Evolutionary conservation across 2,329 filamentous ascomycete genomes (phyloP).

Genomic region (Colletotrichum sp.): DNA sequence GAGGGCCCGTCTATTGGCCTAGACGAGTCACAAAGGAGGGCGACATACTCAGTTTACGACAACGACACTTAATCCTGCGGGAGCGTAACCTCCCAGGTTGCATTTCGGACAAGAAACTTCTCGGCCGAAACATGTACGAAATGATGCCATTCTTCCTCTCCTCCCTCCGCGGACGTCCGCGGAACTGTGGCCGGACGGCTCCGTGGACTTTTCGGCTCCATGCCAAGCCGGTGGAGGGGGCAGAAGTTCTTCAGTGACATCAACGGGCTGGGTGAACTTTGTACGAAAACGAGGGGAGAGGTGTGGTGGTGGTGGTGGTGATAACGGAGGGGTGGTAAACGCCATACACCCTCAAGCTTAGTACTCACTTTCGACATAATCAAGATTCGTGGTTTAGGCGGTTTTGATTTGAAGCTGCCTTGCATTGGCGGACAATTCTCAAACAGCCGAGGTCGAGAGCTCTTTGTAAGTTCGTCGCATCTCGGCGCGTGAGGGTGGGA

Average conservation of each 20-base stretch:
- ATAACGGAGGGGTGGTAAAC: neutral
- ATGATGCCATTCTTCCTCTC: neutral
- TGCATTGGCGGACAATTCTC: neutral
- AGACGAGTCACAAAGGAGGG: neutral
- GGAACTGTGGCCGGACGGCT: neutral
- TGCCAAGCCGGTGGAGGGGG: neutral
- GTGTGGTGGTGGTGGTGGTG: neutral
- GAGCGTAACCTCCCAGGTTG: neutral
- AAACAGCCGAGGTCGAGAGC: neutral
- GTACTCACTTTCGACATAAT: neutral
- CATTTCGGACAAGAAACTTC: neutral
- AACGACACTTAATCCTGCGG: rapidly evolving
- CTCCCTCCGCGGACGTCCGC: neutral
- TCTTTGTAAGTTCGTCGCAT: neutral
- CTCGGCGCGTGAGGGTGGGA: neutral
- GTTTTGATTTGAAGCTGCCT: neutral
- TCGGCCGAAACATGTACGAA: neutral
- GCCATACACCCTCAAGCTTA: neutral
- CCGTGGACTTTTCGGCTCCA: neutral
- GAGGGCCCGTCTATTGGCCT: neutral
- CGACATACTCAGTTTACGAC: neutral
- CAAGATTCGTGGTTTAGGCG: neutral
- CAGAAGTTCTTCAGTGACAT: neutral
- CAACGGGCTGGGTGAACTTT: neutral
- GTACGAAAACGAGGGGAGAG: neutral